Evolutionary conservation across 129 eudicot species (phyloP).

Genomic region (Centella asiatica): DNA sequence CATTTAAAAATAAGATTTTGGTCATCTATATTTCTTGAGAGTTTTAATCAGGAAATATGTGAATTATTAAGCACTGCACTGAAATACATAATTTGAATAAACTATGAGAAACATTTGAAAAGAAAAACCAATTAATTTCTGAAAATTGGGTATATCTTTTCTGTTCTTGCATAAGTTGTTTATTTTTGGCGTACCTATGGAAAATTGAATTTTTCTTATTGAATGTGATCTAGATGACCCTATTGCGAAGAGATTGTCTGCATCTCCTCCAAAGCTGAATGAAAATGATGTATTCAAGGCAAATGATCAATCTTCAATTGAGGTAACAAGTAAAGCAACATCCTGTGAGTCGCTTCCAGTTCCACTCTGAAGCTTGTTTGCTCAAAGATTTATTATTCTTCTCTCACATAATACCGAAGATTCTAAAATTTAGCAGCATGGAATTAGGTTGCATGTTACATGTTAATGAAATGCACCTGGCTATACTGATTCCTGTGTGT

Average conservation of each 20-base stretch:
- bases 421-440: not conserved
- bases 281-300: slow-evolving; percentile 28
- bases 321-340: slow-evolving; percentile 28
- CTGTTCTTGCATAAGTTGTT: not conserved
- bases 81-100: not conserved
- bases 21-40: not conserved
- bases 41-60: not conserved
- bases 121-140: not conserved
- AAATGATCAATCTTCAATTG: slow-evolving; percentile 25
- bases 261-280: slow-evolving; percentile 38
- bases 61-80: not conserved
- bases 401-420: not conserved
- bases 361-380: not conserved
- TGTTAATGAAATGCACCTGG: no score
- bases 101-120: not conserved
- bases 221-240: slow-evolving; percentile 59
- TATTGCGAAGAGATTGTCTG: slow-evolving; percentile 52
- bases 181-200: not conserved
- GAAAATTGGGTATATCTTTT: not conserved
- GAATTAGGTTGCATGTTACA: not conserved
- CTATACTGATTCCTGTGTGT: no score
- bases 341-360: not conserved
- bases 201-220: slow-evolving; percentile 4
- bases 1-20: not conserved
- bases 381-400: not conserved